Base-by-base conservation (phyloP, 1,284 basidiomycete genomes). In the Pholiota adiposa region DNA sequence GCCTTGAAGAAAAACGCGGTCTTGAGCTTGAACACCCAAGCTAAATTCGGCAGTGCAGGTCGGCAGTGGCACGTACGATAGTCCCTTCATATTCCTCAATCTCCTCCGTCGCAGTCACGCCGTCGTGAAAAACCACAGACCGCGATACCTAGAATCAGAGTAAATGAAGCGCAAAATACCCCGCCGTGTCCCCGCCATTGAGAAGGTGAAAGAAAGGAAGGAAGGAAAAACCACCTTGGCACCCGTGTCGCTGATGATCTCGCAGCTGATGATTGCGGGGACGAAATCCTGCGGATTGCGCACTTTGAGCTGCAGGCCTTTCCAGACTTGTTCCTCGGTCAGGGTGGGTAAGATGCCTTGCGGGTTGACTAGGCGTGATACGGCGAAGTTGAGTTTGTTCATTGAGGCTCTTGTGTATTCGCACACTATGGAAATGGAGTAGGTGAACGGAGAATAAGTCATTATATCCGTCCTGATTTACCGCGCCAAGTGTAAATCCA, bases 241-340 rank as follows among this genome's bases (percentile, higher is more conserved):
- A 2, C 72, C 73, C 5, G 67, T 62, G 31, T 75, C 75, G 38
- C 59, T 63, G 31, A 68, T 25, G 7, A 75, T 55, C 11, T 72
- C 63, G 59, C 65, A 70, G 1, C 65, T 64, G 1, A 64, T 63
- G n/a, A 74, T 68, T 14, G 61, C 64, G 1, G 71, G 62, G 8
- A 75, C 55, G 56, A 76, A 76, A 0, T 61, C 50, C 56, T 65
- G n/a, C 1, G 75, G 75, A 3, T 72, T 58, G 11, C 73, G 68
- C 6, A 71, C 71, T 62, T 75, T 75, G 19, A 69, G 65, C 19
- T 69, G 66, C 11, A 76, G 64, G 1, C 70, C 75, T 43, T 72
- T 69, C 74, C 73, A 75, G 0, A 75, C 64, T 51, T 75, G 74
- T 19, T 61, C 71, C 50, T 71, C 69, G 18, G 56, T 72, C 16